Percentiles rank a stretch among this genome's conserved stretches.
Evolutionary conservation across 306 rosid genomes (phyloP).

Genomic region (Calophaca sinica): DNA sequence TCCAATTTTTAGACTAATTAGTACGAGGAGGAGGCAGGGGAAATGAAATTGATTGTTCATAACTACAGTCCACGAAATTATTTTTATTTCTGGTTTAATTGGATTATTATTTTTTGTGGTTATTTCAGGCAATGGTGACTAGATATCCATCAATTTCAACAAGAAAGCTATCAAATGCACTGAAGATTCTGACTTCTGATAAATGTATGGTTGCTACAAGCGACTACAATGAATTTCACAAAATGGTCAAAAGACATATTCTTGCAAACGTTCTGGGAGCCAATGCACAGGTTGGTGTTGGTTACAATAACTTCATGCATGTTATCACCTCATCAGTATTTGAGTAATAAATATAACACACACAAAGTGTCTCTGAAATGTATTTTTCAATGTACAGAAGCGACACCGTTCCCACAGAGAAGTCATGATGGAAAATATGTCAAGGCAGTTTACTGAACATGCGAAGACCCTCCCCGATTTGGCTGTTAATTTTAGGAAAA

Average conservation of each 20-base stretch:
- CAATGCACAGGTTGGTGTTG: constrained; percentile 72
- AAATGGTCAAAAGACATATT: constrained; percentile 66
- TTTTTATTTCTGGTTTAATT: constrained; percentile 18
- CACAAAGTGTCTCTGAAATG: background rate
- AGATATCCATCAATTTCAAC: constrained; percentile 80
- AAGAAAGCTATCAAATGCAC: constrained; percentile 79
- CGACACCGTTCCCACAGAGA: constrained; percentile 72
- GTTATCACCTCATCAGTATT: background rate
- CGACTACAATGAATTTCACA: constrained; percentile 91
- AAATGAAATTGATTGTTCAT: too few species aligned
- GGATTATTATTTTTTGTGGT: constrained; percentile 11
- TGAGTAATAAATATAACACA: background rate
- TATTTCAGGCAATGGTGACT: constrained; percentile 89
- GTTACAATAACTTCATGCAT: background rate
- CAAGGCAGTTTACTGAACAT: constrained; percentile 54
- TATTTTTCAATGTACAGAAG: constrained; percentile 60
- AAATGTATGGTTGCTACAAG: constrained; percentile 95
- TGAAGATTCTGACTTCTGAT: constrained; percentile 65
- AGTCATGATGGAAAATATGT: constrained; percentile 65
- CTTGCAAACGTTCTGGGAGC: constrained; percentile 76
- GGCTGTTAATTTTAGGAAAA: constrained; percentile 67
- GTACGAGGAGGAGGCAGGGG: too few species aligned
- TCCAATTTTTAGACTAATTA: too few species aligned
- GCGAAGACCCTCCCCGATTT: constrained; percentile 53
- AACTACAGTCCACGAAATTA: background rate